Evolutionary conservation across 1,284 basidiomycete genomes (phyloP), one percentile per base, ranked within the genome.

Genomic region (Amylostereum areolatum): DNA sequence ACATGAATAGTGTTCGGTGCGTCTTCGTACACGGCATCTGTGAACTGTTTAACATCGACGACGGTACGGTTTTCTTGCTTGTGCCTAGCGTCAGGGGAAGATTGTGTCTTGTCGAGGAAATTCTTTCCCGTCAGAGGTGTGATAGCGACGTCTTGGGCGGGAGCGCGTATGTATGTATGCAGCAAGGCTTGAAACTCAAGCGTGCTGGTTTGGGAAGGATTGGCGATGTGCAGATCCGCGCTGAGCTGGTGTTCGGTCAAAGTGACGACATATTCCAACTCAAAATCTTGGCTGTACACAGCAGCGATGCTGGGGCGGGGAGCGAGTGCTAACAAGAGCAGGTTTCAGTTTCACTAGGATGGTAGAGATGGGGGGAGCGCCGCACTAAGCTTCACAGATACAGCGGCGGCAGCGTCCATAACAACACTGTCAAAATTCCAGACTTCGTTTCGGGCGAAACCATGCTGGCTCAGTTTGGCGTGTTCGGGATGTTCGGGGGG

Each of bases 181-280:
- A 96, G 75, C 33, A 96, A 72, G 2, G 90, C 85, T 66, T 96
- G 92, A 71, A 93, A 95, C 61, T 84, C 81, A 46, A 94, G 76
- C 3, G 65, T 55, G 47, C 76, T 69, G 0, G 66, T 53, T 53
- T 62, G 62, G 27, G 75, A 69, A 0, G 70, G 59, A 62, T 94
- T 94, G 54, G 74, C 75, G 51, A 95, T 83, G 62, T 90, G 85
- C 9, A 95, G 70, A 62, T 88, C 83, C 32, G 88, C 90, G 56
- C 77, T 81, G 51, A 95, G 71, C 62, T 89, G 79, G 62, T 89
- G 78, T 53, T 78, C 81, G 5, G 79, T 73, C 47, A 96, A 70
- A 4, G 89, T 91, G 37, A 95, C 83, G 40, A 90, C 81, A 61
- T 91, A 94, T 45, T 69, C 71, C 25, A 96, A 79, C 36, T 75